Evolutionary conservation across 2,329 filamentous ascomycete genomes (phyloP).

Genomic region (Fusarium nisikadoi): DNA sequence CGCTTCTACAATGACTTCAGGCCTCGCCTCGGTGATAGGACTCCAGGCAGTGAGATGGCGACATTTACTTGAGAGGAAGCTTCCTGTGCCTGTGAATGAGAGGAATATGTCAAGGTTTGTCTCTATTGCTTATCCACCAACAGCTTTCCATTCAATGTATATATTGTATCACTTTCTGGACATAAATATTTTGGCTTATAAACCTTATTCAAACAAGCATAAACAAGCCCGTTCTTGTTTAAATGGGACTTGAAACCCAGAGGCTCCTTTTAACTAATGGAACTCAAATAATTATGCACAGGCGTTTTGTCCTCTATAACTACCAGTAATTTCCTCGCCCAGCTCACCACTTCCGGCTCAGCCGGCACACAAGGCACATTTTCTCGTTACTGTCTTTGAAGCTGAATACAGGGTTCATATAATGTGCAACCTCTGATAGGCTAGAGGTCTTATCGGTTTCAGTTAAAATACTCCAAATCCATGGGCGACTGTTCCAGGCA

Average conservation of each 20-base stretch:
- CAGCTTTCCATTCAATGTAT: not conserved
- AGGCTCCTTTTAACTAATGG: not conserved
- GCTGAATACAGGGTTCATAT: not conserved
- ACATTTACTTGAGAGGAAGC: not conserved
- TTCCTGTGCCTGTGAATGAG: not conserved
- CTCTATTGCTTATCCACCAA: too few relatives aligned
- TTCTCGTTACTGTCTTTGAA: fast-evolving
- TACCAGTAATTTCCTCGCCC: not conserved
- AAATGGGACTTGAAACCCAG: too few relatives aligned
- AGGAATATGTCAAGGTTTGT: too few relatives aligned
- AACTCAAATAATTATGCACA: not conserved
- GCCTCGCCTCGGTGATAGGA: not conserved
- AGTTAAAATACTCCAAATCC: not conserved
- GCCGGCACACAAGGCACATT: not conserved
- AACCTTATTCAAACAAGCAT: not conserved
- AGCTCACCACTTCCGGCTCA: not conserved
- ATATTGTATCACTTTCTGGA: not conserved
- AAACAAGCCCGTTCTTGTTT: not conserved
- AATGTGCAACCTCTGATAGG: not conserved
- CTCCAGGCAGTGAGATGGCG: not conserved
- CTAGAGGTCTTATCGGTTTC: not conserved
- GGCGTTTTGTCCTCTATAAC: not conserved
- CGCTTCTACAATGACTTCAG: not conserved
- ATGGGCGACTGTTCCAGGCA: not conserved
- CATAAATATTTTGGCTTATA: fast-evolving